Evolutionary conservation across 768 basidiomycete genomes (phyloP).

Genomic region (Mrakia frigida): DNA sequence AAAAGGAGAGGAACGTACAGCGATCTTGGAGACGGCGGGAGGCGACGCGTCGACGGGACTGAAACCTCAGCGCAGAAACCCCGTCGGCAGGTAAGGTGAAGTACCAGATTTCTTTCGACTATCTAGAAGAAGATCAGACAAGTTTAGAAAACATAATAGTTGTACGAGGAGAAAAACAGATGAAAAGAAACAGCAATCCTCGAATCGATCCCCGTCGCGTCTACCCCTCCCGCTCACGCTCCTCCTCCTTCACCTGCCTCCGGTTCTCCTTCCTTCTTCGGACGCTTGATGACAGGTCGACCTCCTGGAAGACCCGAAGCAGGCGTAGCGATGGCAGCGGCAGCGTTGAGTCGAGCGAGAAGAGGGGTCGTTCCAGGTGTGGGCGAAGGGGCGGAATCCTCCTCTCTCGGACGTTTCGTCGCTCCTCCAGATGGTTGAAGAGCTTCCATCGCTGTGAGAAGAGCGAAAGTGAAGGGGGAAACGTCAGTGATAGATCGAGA

Average conservation of each 20-base stretch:
- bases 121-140: no score
- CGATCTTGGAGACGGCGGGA: no score
- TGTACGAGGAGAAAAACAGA: background rate
- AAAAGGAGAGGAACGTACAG: no score
- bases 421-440: background rate
- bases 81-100: no score
- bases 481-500: background rate
- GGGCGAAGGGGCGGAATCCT: background rate
- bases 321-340: background rate
- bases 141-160: background rate
- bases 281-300: background rate
- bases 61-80: no score
- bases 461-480: background rate
- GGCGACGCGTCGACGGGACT: no score
- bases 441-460: background rate
- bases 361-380: background rate
- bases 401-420: background rate
- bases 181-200: no score
- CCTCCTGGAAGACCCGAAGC: background rate
- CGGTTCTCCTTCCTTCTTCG: conserved; percentile 2
- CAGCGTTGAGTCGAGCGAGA: conserved; percentile 2
- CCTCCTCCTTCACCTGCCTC: conserved; percentile 1
- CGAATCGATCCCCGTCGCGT: background rate
- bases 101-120: no score
- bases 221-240: background rate